These are phyloP conservation scores for Reticulascus tulasneorum DNA, from an alignment of 2,329 filamentous ascomycete genomes.

Conservation along the genomic window DNA sequence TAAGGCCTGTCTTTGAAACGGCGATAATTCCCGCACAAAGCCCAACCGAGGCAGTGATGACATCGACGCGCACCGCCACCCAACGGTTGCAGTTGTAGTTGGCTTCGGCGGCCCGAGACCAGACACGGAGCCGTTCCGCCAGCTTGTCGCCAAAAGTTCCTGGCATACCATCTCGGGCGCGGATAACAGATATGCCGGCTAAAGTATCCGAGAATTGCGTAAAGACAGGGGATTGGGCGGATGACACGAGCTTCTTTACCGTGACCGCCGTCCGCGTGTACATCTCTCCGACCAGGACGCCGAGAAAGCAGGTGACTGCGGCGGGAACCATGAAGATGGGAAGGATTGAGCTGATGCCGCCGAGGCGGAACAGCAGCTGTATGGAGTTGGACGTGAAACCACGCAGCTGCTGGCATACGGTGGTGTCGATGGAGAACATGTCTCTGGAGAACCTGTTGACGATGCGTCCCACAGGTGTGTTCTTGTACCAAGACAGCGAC, in stretches of 20 bases:
- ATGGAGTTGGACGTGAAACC: constrained; percentile 36
- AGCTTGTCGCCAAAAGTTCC: constrained; percentile 42
- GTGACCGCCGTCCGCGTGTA: constrained; percentile 47
- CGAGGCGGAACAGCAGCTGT: constrained; percentile 41
- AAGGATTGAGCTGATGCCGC: constrained; percentile 46
- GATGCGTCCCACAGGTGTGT: constrained; percentile 47
- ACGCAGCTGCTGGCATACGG: constrained; percentile 41
- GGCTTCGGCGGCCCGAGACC: constrained; percentile 43
- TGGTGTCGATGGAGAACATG: constrained; percentile 51
- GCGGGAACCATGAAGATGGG: constrained; percentile 47
- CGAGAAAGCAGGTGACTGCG: constrained; percentile 39
- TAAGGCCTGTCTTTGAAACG: constrained; percentile 39
- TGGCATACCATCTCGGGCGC: constrained; percentile 37
- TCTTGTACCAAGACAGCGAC: constrained; percentile 54
- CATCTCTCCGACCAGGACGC: constrained; percentile 43
- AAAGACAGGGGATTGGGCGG: constrained; percentile 50
- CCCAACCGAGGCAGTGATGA: constrained; percentile 49
- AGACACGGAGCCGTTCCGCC: constrained; percentile 45
- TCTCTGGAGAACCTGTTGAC: constrained; percentile 55
- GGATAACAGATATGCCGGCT: constrained; percentile 46
- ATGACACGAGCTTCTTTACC: constrained; percentile 41
- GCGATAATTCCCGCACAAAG: constrained; percentile 50
- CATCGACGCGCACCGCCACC: constrained; percentile 51
- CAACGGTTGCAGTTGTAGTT: constrained; percentile 55
- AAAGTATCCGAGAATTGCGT: constrained; percentile 53